A percentile compares a stretch with the other conserved stretches of the same genome.
phyloP scores from a whole-genome alignment of 2,329 filamentous ascomycete genomes.

The Fusarium continuum region DNA sequence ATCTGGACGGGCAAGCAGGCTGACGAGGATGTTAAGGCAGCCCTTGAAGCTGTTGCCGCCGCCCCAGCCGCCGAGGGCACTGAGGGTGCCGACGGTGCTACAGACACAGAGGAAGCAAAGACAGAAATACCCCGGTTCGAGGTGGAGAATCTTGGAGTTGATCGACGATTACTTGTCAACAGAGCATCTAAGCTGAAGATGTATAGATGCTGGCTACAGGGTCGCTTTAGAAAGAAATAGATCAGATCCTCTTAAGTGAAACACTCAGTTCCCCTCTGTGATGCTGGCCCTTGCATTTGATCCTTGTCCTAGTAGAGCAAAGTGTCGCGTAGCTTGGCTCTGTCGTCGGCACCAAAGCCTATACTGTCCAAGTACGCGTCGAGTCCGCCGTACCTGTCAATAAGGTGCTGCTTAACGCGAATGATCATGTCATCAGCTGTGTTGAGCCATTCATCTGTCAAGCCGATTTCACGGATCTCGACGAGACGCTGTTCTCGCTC shows the following conservation, averaged over 20 bases:
- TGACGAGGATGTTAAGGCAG: constrained; percentile 27
- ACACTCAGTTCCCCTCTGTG: background rate
- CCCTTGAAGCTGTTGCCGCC: background rate
- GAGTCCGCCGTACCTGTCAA: constrained; percentile 71
- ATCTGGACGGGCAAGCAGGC: constrained; percentile 73
- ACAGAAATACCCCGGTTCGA: constrained; percentile 63
- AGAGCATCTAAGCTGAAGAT: constrained; percentile 91
- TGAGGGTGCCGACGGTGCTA: background rate
- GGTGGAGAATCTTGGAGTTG: constrained; percentile 80
- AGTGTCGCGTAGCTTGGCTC: constrained; percentile 52
- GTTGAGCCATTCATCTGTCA: constrained; percentile 76
- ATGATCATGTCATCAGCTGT: constrained; percentile 72
- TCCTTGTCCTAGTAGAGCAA: constrained; percentile 51
- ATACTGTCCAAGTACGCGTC: constrained; percentile 70
- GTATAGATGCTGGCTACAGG: constrained; percentile 97
- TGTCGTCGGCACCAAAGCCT: constrained; percentile 61
- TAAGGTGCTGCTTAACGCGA: constrained; percentile 65
- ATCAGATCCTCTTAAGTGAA: constrained; percentile 37
- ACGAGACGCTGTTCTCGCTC: constrained; percentile 71
- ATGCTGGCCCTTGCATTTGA: background rate
- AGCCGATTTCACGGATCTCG: constrained; percentile 75
- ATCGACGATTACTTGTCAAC: constrained; percentile 91
- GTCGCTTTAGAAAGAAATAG: constrained; percentile 77
- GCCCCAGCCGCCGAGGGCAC: background rate
- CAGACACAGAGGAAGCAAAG: constrained; percentile 30